phyloP scores from a whole-genome alignment of 257 asterid genomes.

The Solanum piurae region DNA sequence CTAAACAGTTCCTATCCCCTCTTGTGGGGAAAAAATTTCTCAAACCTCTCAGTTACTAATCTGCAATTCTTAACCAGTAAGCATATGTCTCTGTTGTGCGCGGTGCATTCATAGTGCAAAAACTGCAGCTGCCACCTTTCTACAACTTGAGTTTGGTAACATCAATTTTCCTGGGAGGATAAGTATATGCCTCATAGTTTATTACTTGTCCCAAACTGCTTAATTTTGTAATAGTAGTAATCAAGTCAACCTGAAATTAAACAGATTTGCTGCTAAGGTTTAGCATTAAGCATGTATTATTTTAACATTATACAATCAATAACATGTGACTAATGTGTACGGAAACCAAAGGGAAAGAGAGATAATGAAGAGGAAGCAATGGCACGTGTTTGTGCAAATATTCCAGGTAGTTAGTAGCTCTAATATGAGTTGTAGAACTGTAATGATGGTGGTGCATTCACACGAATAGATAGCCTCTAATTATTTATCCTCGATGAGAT shows the following conservation, averaged over 20 bases:
- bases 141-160: constrained; percentile 74
- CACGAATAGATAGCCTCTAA: not conserved
- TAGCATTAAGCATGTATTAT: not conserved
- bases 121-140: constrained; percentile 7
- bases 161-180: constrained; percentile 50
- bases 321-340: not conserved
- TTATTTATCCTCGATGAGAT: not conserved
- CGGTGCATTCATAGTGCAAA: not conserved
- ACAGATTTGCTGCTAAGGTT: not conserved
- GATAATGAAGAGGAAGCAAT: not conserved
- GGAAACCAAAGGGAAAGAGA: not conserved
- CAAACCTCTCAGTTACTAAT: not conserved
- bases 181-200: constrained; percentile 82
- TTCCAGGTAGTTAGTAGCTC: not conserved
- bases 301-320: not conserved
- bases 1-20: not conserved
- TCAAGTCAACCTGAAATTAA: constrained; percentile 74
- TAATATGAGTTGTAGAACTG: not conserved
- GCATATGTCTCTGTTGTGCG: not conserved
- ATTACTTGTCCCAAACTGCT: constrained; percentile 80
- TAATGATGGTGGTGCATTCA: not conserved
- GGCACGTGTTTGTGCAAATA: not conserved
- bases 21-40: not conserved
- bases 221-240: constrained; percentile 67
- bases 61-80: not conserved